Conservation (phyloP, 495 filamentous ascomycete genomes). For the Aspergillus nidulans region DNA sequence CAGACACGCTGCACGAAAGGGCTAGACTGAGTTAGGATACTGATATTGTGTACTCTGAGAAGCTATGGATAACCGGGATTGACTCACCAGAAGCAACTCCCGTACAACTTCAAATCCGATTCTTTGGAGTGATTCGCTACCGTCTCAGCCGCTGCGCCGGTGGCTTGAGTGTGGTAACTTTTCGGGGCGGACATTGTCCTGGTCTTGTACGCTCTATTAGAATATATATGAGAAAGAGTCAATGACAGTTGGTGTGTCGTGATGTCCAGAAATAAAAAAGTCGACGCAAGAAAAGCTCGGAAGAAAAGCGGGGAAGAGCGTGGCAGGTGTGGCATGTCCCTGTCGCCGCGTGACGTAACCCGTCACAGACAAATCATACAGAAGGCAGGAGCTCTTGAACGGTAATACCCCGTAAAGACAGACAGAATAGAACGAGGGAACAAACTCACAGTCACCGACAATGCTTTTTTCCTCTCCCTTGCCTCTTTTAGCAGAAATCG, state of each 20-base stretch:
- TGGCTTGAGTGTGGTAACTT: conserved; percentile 78
- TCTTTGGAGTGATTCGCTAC: conserved; percentile 67
- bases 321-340: not conserved
- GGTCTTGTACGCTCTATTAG: conserved; percentile 16
- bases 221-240: conserved; percentile 8
- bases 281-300: conserved; percentile 3
- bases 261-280: not conserved
- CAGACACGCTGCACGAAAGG: conserved; percentile 92
- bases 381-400: not conserved
- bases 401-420: too few relatives aligned
- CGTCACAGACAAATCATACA: not conserved
- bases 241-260: not conserved
- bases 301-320: not conserved
- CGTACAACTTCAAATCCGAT: conserved; percentile 74
- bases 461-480: conserved; percentile 61
- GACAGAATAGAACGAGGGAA: conserved; percentile 15
- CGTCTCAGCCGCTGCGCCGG: conserved; percentile 71
- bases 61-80: too few relatives aligned
- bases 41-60: too few relatives aligned
- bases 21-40: conserved; percentile 25
- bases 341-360: conserved; percentile 17
- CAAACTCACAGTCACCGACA: conserved; percentile 51
- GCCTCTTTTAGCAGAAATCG: conserved; percentile 61
- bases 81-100: conserved; percentile 85
- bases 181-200: conserved; percentile 58